Evolutionary conservation across 139 green algal genomes (phyloP), one percentile per base, ranked within the genome.

Genomic region (Limnomonas spitsbergensis): DNA sequence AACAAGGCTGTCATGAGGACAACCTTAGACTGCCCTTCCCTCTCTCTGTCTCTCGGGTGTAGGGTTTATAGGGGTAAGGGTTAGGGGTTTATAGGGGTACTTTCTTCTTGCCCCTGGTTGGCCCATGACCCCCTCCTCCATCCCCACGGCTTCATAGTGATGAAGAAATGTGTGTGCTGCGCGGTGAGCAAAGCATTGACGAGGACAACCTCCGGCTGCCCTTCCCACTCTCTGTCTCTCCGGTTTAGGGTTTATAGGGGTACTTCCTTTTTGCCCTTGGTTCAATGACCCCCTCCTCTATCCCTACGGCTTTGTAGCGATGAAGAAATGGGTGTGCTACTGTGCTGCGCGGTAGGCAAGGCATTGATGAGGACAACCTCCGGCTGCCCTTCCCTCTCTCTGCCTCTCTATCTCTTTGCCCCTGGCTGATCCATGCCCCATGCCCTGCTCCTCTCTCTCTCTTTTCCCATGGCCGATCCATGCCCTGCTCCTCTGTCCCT

Each of bases 161-260:
- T 14, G 92, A 97, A 77, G 90, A 94, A 79, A 79, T 93, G 79
- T 81, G 88, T 40, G 88, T 95, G n/a, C n/a, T n/a, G n/a, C 82
- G 91, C 2, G 91, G 91, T 4, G 89, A 94, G 76, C 77, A n/a
- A n/a, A n/a, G n/a, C n/a, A n/a, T n/a, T n/a, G n/a, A n/a, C n/a
- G n/a, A n/a, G n/a, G n/a, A n/a, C n/a, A n/a, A n/a, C n/a, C n/a
- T n/a, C n/a, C n/a, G n/a, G n/a, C n/a, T n/a, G n/a, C n/a, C n/a
- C n/a, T n/a, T n/a, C n/a, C n/a, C n/a, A n/a, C n/a, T n/a, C n/a
- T n/a, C n/a, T n/a, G n/a, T n/a, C n/a, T n/a, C n/a, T n/a, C n/a
- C n/a, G n/a, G n/a, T n/a, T n/a, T n/a, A n/a, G n/a, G n/a, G n/a
- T n/a, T n/a, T n/a, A n/a, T n/a, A n/a, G n/a, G n/a, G 31, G 31